These are phyloP conservation scores for Trichoderma koningii DNA, from an alignment of 2,329 filamentous ascomycete genomes.

Conservation along the genomic window DNA sequence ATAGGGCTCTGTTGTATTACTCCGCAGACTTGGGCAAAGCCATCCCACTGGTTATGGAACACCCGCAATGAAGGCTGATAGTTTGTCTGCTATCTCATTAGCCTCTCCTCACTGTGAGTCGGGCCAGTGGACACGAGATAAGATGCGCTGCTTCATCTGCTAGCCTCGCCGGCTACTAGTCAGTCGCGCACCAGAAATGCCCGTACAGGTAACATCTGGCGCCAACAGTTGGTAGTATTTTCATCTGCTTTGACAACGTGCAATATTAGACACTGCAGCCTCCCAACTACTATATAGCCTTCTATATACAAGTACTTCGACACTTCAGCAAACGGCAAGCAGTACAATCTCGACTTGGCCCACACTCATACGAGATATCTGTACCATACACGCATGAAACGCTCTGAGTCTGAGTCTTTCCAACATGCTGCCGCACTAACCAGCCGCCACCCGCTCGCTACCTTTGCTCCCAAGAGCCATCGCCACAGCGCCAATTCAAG, in stretches of 20 bases:
- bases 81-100: not conserved
- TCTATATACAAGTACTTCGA: too few species aligned
- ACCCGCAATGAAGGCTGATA: not conserved
- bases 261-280: not conserved
- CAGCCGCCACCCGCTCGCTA: conserved; percentile 8
- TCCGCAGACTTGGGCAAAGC: conserved; percentile 1
- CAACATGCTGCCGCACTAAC: not conserved
- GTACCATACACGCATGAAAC: too few species aligned
- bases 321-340: not conserved
- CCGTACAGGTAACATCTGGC: not conserved
- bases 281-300: not conserved
- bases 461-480: not conserved
- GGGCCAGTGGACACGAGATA: conserved; percentile 8
- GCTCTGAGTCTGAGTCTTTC: not conserved
- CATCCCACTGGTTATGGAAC: not conserved
- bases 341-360: not conserved
- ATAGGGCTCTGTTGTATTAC: not conserved
- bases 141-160: conserved; percentile 2
- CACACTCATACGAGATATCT: conserved; percentile 15
- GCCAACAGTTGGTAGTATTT: conserved; percentile 9
- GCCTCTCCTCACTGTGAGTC: not conserved
- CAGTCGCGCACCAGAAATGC: conserved; percentile 3
- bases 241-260: not conserved
- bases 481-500: not conserved
- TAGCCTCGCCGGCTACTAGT: conserved; percentile 12